phyloP scores from a whole-genome alignment of 164 flowering plant genomes.

The Cinnamomum micranthum region DNA sequence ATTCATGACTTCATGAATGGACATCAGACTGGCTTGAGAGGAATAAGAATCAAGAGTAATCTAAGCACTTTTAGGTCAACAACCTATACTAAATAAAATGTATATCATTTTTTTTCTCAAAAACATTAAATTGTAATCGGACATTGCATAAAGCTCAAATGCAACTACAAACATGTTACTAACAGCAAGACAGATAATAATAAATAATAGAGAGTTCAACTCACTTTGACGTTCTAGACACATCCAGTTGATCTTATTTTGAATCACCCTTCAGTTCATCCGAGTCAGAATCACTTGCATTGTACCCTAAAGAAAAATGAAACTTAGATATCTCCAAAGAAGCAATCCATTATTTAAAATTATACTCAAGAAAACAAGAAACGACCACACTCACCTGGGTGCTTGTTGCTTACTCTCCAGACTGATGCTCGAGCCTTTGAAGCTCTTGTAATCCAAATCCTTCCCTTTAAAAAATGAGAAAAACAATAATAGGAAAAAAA shows the following conservation, averaged over 20 bases:
- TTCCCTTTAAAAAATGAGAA: slow-evolving; percentile 40
- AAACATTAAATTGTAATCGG: too few species aligned
- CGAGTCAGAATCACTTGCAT: slow-evolving; percentile 78
- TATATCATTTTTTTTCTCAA: too few species aligned
- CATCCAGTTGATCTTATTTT: slow-evolving; percentile 4
- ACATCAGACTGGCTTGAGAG: too few species aligned
- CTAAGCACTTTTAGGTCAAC: too few species aligned
- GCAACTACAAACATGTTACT: not conserved
- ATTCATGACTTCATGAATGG: too few species aligned
- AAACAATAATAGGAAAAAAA: not conserved
- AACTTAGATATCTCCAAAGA: slow-evolving; percentile 1
- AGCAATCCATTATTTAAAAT: not conserved
- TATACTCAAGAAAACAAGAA: not conserved
- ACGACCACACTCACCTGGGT: slow-evolving; percentile 40
- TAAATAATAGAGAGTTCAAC: slow-evolving; percentile 10
- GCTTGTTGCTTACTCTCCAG: slow-evolving; percentile 76
- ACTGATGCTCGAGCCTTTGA: slow-evolving; percentile 63
- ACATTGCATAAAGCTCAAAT: not conserved
- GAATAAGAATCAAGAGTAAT: too few species aligned
- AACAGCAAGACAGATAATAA: too few species aligned
- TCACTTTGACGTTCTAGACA: slow-evolving; percentile 16
- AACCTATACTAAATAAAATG: too few species aligned
- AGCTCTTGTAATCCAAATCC: slow-evolving; percentile 73
- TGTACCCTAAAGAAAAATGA: slow-evolving; percentile 43
- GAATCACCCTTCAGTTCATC: slow-evolving; percentile 43